Percentiles rank a stretch among this genome's conserved stretches.
Evolutionary conservation across 2,329 filamentous ascomycete genomes (phyloP).

Genomic region (Sporothrix humicola): DNA sequence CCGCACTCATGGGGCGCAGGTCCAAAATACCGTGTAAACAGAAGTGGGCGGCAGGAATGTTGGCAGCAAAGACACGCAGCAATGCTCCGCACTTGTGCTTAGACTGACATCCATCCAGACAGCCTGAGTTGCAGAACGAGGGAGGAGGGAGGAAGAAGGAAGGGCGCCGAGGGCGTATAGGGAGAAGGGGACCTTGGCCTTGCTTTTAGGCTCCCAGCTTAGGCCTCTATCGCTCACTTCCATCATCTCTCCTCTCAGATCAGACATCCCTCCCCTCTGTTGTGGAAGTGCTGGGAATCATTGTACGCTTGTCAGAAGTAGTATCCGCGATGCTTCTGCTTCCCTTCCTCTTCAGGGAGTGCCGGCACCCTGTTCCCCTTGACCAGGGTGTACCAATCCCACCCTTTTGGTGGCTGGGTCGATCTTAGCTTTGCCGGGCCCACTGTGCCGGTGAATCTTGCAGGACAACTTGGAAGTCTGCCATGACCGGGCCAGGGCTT

Average conservation of each 20-base stretch:
- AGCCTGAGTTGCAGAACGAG: constrained; percentile 3
- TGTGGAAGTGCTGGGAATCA: too few species aligned
- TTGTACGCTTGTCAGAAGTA: too few species aligned
- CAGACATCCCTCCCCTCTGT: neutral
- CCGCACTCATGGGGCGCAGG: neutral
- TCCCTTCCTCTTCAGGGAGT: constrained; percentile 18
- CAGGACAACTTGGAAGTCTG: neutral
- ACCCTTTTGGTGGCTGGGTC: constrained; percentile 31
- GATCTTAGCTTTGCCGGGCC: constrained; percentile 36
- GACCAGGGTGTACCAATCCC: constrained; percentile 26
- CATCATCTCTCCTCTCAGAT: neutral
- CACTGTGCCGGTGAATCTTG: constrained; percentile 29
- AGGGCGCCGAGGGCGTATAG: neutral
- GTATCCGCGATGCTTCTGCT: constrained; percentile 2
- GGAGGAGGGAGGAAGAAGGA: constrained; percentile 19
- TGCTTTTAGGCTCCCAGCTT: neutral
- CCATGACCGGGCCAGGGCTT: constrained; percentile 5
- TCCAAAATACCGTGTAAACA: constrained; percentile 12
- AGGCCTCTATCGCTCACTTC: neutral
- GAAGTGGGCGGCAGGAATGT: constrained; percentile 24
- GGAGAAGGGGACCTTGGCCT: constrained; percentile 3
- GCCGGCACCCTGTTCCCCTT: neutral
- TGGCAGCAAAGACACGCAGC: neutral
- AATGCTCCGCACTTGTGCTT: neutral
- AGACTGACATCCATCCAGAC: neutral